phyloP scores from a whole-genome alignment of 2,329 filamentous ascomycete genomes.

The Daldinia sp. region DNA sequence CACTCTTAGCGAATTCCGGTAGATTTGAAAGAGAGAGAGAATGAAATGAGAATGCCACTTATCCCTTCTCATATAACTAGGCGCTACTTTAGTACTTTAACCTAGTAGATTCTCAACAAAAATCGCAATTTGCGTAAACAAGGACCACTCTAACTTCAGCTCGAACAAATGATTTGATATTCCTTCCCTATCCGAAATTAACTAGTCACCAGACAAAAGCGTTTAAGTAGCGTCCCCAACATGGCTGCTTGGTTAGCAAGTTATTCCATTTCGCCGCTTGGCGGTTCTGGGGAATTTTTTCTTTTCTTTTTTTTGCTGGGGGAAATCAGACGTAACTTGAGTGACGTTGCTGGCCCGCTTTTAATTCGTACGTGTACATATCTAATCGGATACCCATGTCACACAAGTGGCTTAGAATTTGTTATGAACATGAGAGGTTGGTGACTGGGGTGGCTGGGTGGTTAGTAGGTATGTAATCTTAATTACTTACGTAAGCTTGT shows the following conservation, averaged over 20 bases:
- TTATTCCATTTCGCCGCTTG: slow-evolving; percentile 14
- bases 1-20: not conserved
- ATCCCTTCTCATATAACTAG: not conserved
- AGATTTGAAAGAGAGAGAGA: not conserved
- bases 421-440: not conserved
- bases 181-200: too few species aligned
- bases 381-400: slow-evolving; percentile 8
- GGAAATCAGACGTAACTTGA: slow-evolving; percentile 16
- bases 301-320: not conserved
- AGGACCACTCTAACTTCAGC: not conserved
- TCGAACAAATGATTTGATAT: not conserved
- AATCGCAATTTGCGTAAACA: not conserved
- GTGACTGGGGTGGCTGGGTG: too few species aligned
- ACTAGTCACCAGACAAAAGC: too few species aligned
- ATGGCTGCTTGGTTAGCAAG: slow-evolving; percentile 1
- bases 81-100: not conserved
- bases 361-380: slow-evolving; percentile 28
- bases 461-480: too few species aligned
- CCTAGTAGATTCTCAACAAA: not conserved
- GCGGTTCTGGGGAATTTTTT: not conserved
- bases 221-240: too few species aligned
- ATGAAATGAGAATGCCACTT: not conserved
- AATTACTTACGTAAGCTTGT: too few species aligned
- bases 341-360: slow-evolving; percentile 35
- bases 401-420: slow-evolving; percentile 4